Evolutionary conservation across 2,329 filamentous ascomycete species (phyloP).

Genomic region (Sclerotinia spermophila): DNA sequence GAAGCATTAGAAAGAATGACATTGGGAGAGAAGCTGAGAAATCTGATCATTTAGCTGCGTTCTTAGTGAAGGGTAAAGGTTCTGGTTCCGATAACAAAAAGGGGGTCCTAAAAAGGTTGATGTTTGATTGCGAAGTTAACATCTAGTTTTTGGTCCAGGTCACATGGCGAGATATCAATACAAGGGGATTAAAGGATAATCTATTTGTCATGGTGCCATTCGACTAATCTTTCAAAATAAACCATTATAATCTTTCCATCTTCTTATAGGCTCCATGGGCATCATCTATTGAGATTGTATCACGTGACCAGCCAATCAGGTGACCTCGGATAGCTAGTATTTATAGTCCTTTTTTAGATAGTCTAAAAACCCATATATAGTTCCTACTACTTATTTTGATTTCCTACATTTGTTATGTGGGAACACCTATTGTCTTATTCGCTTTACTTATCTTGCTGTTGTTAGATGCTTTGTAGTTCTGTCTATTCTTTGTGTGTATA

Average conservation of each 20-base stretch:
- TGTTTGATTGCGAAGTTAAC: not conserved
- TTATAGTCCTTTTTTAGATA: too few relatives aligned
- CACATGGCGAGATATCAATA: too few relatives aligned
- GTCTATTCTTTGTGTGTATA: too few relatives aligned
- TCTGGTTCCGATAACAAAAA: not conserved
- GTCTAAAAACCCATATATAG: too few relatives aligned
- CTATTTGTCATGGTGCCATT: not conserved
- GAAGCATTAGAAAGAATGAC: not conserved
- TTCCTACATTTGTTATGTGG: too few relatives aligned
- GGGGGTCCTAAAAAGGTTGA: not conserved
- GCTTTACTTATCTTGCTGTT: too few relatives aligned
- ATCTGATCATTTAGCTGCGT: not conserved
- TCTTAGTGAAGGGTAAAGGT: not conserved
- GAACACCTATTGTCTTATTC: too few relatives aligned
- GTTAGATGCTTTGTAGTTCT: too few relatives aligned
- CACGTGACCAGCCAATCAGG: too few relatives aligned
- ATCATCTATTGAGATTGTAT: too few relatives aligned
- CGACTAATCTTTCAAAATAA: not conserved
- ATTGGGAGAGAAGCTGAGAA: not conserved
- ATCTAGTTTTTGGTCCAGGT: not conserved
- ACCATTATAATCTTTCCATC: not conserved
- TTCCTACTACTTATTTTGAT: too few relatives aligned
- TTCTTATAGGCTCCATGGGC: not conserved
- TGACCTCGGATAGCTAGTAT: too few relatives aligned
- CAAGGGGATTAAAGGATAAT: not conserved